Percentiles rank a stretch among this genome's conserved stretches.
Evolutionary conservation across 2,329 filamentous ascomycete species (phyloP).

Genomic region (Ilyonectria mors-panacis): DNA sequence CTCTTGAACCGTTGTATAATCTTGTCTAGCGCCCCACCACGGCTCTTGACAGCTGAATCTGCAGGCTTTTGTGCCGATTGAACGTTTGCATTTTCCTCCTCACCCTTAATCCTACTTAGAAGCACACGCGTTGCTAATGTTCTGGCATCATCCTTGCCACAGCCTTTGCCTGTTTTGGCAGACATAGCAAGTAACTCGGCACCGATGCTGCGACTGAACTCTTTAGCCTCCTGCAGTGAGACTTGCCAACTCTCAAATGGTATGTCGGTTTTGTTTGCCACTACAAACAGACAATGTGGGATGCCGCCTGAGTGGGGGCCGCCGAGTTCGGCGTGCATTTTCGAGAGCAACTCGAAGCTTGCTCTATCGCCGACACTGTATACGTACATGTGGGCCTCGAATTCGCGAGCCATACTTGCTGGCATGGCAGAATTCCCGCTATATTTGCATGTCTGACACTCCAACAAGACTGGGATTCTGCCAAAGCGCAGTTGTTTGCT

Average conservation of each 20-base stretch:
- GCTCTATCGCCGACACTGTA: neutral
- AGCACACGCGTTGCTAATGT: neutral
- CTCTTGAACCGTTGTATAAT: neutral
- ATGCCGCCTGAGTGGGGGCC: neutral
- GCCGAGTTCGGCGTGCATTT: neutral
- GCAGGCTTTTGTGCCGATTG: neutral
- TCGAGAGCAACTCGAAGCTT: neutral
- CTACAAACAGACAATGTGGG: neutral
- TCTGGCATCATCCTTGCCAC: neutral
- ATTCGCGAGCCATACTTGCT: neutral
- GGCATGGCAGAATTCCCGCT: neutral
- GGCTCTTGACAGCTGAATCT: neutral
- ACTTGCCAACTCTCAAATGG: neutral
- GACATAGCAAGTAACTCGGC: neutral
- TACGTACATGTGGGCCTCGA: neutral
- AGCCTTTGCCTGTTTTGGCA: neutral
- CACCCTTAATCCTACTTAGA: neutral
- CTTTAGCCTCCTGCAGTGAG: neutral
- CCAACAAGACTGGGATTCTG: neutral
- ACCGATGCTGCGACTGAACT: conserved; percentile 6
- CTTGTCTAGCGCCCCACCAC: neutral
- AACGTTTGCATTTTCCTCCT: neutral
- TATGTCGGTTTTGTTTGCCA: neutral
- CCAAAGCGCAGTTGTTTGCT: neutral
- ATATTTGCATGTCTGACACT: neutral